Conservation (phyloP, 2,329 filamentous ascomycete species). For the Ceratocystis cubensis region DNA sequence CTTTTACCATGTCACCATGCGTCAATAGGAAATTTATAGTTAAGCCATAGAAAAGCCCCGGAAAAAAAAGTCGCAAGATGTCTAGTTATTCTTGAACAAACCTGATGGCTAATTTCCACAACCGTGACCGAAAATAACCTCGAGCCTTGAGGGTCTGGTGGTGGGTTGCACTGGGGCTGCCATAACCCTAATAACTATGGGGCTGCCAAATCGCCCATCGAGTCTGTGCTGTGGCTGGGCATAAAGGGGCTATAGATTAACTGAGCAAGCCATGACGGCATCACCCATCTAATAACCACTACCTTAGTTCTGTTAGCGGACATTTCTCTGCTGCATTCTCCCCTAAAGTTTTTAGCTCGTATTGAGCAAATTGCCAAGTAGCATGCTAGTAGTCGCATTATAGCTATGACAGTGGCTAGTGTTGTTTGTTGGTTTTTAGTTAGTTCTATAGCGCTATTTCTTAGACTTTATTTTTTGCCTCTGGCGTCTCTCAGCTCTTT, state of each 20-base stretch:
- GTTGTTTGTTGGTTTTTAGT: not conserved
- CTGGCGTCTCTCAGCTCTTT: not conserved
- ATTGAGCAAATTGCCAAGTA: not conserved
- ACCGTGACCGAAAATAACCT: no score
- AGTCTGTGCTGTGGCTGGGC: not conserved
- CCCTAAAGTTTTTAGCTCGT: not conserved
- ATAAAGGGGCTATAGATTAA: slow-evolving; percentile 1
- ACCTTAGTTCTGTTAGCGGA: no score
- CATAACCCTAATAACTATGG: not conserved
- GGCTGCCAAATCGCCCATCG: not conserved
- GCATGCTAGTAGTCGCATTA: not conserved
- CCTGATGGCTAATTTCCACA: no score
- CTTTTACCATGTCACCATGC: not conserved
- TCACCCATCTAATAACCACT: not conserved
- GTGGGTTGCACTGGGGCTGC: not conserved
- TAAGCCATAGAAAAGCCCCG: not conserved
- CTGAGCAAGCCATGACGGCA: not conserved
- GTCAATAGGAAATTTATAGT: not conserved
- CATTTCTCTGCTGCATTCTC: not conserved
- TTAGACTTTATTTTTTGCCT: no score
- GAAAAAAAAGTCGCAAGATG: no score
- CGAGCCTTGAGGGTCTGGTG: no score
- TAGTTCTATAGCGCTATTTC: not conserved
- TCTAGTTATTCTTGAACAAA: no score
- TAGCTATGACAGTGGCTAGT: not conserved